Percentiles rank a stretch among this genome's conserved stretches.
These are phyloP conservation scores for Leishmania martiniquensis DNA, from an alignment of 208 protist species.

Conservation along the genomic window DNA sequence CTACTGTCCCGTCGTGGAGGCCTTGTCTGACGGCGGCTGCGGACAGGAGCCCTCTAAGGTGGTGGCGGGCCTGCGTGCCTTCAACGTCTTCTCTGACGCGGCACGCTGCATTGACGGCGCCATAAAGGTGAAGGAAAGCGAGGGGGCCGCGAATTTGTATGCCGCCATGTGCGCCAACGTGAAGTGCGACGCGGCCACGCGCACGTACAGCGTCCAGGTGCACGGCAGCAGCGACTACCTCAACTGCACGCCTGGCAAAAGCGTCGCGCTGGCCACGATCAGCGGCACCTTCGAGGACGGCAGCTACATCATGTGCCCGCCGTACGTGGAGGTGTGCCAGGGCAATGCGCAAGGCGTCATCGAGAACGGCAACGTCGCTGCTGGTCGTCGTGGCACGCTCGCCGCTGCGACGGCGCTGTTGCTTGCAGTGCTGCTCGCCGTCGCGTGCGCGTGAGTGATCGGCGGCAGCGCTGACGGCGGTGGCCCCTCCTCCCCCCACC, in stretches of 20 bases:
- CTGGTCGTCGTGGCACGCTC: background rate
- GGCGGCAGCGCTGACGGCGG: too few species aligned
- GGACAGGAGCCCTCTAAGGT: background rate
- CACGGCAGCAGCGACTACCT: background rate
- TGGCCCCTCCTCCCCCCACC: too few species aligned
- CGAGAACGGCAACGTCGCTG: background rate
- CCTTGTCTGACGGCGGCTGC: background rate
- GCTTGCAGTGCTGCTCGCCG: too few species aligned
- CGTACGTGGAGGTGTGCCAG: conserved; percentile 8
- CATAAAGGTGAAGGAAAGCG: background rate
- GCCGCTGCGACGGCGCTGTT: too few species aligned
- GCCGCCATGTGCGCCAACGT: conserved; percentile 7
- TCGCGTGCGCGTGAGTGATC: too few species aligned
- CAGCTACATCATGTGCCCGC: background rate
- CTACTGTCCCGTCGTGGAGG: background rate
- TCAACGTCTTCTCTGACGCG: background rate
- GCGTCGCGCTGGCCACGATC: background rate
- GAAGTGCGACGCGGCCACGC: background rate
- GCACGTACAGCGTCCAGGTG: conserved; percentile 1
- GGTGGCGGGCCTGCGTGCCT: accelerated
- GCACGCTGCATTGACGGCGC: conserved; percentile 5
- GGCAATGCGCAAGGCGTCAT: background rate
- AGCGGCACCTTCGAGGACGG: background rate
- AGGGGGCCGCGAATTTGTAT: background rate
- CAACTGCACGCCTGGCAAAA: background rate